A percentile compares a stretch with the other conserved stretches of the same genome.
Evolutionary conservation across 352 stramenopile genomes (phyloP).

Genomic region (Pythium biforme): DNA sequence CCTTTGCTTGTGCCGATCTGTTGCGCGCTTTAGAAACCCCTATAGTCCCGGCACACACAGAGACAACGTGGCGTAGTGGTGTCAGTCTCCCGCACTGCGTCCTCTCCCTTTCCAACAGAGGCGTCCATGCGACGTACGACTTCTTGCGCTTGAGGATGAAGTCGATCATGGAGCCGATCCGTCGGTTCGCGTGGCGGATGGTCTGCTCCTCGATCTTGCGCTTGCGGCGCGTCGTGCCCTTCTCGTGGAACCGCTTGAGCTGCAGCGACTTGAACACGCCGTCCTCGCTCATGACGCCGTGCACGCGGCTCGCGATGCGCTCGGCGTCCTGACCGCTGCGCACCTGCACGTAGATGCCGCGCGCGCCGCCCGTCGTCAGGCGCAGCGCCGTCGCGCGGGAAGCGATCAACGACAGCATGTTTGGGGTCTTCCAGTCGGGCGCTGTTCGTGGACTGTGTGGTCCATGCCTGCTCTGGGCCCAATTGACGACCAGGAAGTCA

Average conservation of each 20-base stretch:
- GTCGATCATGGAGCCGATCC: constrained; percentile 82
- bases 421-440: background rate
- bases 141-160: constrained; percentile 84
- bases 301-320: constrained; percentile 53
- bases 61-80: too few species aligned
- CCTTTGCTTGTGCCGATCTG: too few species aligned
- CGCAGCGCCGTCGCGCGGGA: constrained; percentile 10
- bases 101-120: too few species aligned
- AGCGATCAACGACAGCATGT: constrained; percentile 26
- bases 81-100: too few species aligned
- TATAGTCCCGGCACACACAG: too few species aligned
- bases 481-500: constrained; percentile 19
- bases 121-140: constrained; percentile 45
- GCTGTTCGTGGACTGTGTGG: constrained; percentile 6
- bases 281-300: constrained; percentile 74
- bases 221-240: constrained; percentile 81
- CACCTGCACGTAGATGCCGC: constrained; percentile 58
- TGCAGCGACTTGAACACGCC: constrained; percentile 70
- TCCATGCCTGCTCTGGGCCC: background rate
- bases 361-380: constrained; percentile 20
- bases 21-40: too few species aligned
- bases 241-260: constrained; percentile 80
- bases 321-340: constrained; percentile 46
- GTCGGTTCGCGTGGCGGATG: constrained; percentile 79
- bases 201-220: constrained; percentile 76